Percentiles rank a stretch among this genome's conserved stretches.
phyloP scores from a whole-genome alignment of 1,284 basidiomycete genomes.

The Leccinum pachyderme region DNA sequence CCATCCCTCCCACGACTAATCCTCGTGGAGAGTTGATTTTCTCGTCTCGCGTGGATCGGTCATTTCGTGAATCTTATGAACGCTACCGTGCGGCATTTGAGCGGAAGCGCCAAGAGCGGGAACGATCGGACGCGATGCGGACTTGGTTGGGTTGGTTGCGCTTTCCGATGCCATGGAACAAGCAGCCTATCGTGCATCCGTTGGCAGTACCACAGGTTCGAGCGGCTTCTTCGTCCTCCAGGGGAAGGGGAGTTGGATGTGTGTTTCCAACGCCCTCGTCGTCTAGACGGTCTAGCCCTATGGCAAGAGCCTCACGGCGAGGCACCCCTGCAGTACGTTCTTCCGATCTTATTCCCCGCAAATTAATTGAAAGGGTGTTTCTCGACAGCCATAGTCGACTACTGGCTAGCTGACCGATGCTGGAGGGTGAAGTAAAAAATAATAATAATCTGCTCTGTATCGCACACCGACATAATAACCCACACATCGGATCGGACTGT shows the following conservation, averaged over 20 bases:
- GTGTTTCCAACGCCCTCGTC: conserved; percentile 38
- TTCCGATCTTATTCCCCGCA: conserved; percentile 17
- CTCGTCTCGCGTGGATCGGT: conserved; percentile 79
- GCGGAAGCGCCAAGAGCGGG: conserved; percentile 68
- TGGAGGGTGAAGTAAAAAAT: not conserved
- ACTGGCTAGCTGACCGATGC: conserved; percentile 16
- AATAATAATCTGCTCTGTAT: conserved; percentile 2
- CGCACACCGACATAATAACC: not conserved
- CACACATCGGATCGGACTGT: not conserved
- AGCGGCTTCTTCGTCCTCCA: conserved; percentile 32
- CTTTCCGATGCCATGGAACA: conserved; percentile 42
- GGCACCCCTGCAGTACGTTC: conserved; percentile 27
- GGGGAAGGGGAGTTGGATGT: conserved; percentile 34
- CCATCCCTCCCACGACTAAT: conserved; percentile 86
- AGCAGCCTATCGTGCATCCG: conserved; percentile 14
- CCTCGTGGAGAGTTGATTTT: conserved; percentile 97
- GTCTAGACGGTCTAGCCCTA: conserved; percentile 43
- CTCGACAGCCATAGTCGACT: conserved; percentile 14
- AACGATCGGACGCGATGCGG: conserved; percentile 41
- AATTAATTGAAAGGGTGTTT: conserved; percentile 27
- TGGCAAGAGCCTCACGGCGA: conserved; percentile 35
- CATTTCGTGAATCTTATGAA: conserved; percentile 91
- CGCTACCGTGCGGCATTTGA: conserved; percentile 92
- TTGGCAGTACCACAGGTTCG: conserved; percentile 22
- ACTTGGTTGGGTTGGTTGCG: conserved; percentile 44